Evolutionary conservation across 352 stramenopile species (phyloP), one percentile per base, ranked within the genome.

Genomic region (Globisporangium canariense): DNA sequence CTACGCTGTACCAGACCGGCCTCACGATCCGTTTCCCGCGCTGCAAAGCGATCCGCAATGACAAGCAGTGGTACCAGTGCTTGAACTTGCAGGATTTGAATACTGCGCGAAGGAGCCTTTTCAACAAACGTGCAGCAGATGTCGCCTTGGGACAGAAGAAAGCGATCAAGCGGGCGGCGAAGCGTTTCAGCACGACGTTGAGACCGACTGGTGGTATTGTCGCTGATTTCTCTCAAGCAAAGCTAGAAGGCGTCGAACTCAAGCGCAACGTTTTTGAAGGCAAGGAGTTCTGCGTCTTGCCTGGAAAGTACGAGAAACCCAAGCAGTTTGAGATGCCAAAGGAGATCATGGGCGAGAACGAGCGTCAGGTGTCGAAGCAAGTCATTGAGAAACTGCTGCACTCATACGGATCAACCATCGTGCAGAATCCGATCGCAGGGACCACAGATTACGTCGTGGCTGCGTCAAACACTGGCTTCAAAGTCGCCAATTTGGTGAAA

Each of bases 41-140:
- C 3, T 88, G 80, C 62, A 93, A 95, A 65, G 74, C 85, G 6
- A 89, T 95, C 41, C 83, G 87, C 10, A 86, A 87, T 54, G 85
- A 95, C 49, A 95, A 94, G 66, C 68, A 78, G 38, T 95, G 87
- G 85, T 86, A 90, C 64, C 77, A 95, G 65, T 91, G 82, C 56
- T 81, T 91, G 66, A 83, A 78, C 55, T 68, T 93, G 28, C 82
- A 93, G 50, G 83, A 95, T 58, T 57, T 95, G 4, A 95, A 91
- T 47, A 59, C 78, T 34, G 80, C 72, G 5, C 81, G 80, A 16
- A 80, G 78, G 20, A 87, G 69, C 62, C 66, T 86, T 7, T 85
- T 80, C 52, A 90, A 79, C 53, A 93, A 91, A 38, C 81, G 84
- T 11, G 87, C 87, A 20, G 78, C 82, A 3, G 83, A 94, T 60